phyloP scores from a whole-genome alignment of 176 grass and related monocot genomes.

The Thinopyrum elongatum region DNA sequence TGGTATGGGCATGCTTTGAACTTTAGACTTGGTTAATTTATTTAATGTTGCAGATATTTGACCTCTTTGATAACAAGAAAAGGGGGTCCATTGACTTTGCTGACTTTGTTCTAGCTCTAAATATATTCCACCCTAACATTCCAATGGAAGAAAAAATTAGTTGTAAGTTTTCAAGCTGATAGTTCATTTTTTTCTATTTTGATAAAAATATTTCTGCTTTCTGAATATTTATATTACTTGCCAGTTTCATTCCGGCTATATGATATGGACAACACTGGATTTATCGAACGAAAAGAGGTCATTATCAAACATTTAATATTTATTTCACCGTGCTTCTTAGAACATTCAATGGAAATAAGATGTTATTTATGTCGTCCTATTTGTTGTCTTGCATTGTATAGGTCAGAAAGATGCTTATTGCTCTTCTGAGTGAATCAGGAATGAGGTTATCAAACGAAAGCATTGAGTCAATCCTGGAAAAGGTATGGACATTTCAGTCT shows the following conservation, averaged over 20 bases:
- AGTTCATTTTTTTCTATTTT: neutral
- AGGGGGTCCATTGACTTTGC: constrained; percentile 71
- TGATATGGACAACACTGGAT: constrained; percentile 77
- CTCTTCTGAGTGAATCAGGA: too few relatives aligned
- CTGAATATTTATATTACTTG: too few relatives aligned
- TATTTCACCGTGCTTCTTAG: too few relatives aligned
- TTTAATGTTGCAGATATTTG: constrained; percentile 59
- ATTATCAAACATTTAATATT: neutral
- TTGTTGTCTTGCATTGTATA: too few relatives aligned
- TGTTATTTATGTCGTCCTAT: too few relatives aligned
- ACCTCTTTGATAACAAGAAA: constrained; percentile 79
- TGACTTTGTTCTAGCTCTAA: constrained; percentile 76
- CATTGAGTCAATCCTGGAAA: too few relatives aligned
- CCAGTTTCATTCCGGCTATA: constrained; percentile 56
- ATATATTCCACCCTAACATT: constrained; percentile 80
- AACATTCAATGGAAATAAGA: too few relatives aligned
- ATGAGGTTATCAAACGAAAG: too few relatives aligned
- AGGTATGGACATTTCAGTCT: too few relatives aligned
- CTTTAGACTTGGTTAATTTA: constrained; percentile 4
- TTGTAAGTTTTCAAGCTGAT: constrained; percentile 50
- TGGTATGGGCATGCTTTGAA: neutral
- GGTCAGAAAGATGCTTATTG: too few relatives aligned
- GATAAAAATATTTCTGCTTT: neutral
- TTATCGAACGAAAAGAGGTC: constrained; percentile 71
- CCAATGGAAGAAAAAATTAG: constrained; percentile 79